These are phyloP conservation scores for Tulasnella calospora DNA, from an alignment of 768 basidiomycete species.

Conservation along the genomic window DNA sequence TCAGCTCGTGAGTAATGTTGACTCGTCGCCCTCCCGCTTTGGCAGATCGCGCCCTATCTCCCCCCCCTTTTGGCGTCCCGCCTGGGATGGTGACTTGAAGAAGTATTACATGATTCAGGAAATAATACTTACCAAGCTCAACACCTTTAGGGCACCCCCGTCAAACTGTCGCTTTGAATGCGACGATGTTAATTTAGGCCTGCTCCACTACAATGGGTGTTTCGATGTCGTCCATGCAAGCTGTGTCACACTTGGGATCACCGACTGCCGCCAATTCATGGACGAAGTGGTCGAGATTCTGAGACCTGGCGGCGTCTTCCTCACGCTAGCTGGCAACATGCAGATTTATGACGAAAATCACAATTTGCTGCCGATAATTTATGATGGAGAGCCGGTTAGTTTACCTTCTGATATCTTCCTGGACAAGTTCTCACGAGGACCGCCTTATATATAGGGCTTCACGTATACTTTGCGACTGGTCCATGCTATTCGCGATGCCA, in stretches of 20 bases:
- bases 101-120: too few species aligned
- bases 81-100: too few species aligned
- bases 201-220: constrained; percentile 1
- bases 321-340: not conserved
- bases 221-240: constrained; percentile 17
- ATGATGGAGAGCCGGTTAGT: not conserved
- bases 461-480: not conserved
- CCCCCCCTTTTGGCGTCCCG: too few species aligned
- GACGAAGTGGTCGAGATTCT: constrained; percentile 8
- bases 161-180: constrained; percentile 6
- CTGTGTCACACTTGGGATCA: not conserved
- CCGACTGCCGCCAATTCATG: constrained; percentile 3
- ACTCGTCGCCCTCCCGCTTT: too few species aligned
- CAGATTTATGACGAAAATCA: constrained; percentile 7
- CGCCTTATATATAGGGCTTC: not conserved
- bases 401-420: not conserved
- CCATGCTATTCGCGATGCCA: not conserved
- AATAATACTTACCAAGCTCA: not conserved
- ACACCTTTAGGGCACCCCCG: not conserved
- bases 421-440: not conserved
- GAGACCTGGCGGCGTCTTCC: constrained; percentile 17
- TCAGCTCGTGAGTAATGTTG: not conserved
- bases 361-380: not conserved
- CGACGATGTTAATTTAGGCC: constrained; percentile 23
- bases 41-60: too few species aligned